phyloP scores from a whole-genome alignment of 306 rosid species.

The Pterocarpus macrocarpus region DNA sequence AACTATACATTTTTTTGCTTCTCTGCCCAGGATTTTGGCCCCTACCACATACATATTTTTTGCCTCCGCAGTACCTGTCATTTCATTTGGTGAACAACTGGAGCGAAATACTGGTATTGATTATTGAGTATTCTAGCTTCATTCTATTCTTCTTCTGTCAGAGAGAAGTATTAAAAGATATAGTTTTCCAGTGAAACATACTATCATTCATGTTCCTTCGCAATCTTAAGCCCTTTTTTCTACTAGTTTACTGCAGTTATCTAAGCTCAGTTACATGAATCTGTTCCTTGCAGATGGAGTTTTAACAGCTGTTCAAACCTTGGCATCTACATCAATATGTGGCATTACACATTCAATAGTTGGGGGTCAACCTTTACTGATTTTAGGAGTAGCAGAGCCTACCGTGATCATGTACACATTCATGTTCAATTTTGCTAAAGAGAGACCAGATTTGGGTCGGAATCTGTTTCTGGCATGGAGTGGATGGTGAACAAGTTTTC shows the following conservation, averaged over 20 bases:
- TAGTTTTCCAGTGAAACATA: too few species aligned
- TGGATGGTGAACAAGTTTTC: constrained; percentile 59
- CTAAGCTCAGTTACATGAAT: not conserved
- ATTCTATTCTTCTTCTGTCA: too few species aligned
- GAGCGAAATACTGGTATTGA: too few species aligned
- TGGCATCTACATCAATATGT: constrained; percentile 77
- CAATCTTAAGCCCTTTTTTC: too few species aligned
- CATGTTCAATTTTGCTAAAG: constrained; percentile 65
- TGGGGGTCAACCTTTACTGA: constrained; percentile 84
- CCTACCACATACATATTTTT: constrained; percentile 66
- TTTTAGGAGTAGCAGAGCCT: constrained; percentile 84
- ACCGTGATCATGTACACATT: constrained; percentile 83
- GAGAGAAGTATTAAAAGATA: too few species aligned
- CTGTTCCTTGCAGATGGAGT: constrained; percentile 60
- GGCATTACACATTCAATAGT: constrained; percentile 74
- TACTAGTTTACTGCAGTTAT: not conserved
- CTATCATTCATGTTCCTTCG: too few species aligned
- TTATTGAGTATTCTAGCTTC: too few species aligned
- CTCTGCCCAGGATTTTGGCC: constrained; percentile 62
- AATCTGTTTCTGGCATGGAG: constrained; percentile 76
- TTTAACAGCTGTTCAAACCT: constrained; percentile 78
- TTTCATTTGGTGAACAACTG: constrained; percentile 38
- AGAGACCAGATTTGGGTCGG: not conserved
- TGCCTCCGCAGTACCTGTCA: constrained; percentile 75
- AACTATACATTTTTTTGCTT: not conserved